Conservation (phyloP, 345 rosid species). For the Moricandia moricandioides region DNA sequence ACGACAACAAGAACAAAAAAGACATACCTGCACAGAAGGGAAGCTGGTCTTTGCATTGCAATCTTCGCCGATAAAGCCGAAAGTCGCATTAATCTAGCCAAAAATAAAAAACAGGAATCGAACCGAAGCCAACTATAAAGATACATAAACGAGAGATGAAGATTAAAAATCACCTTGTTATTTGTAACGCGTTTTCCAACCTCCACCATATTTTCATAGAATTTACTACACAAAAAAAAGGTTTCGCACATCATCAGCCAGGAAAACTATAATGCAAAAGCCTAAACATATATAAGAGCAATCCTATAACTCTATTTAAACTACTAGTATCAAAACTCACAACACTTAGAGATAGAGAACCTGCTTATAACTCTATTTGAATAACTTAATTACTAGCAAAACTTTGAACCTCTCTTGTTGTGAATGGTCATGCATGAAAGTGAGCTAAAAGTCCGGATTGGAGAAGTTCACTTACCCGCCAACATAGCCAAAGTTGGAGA, state of each 20-base stretch:
- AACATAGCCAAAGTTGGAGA: constrained; percentile 84
- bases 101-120: too few species aligned
- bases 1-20: constrained; percentile 2
- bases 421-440: too few species aligned
- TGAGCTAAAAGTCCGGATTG: too few species aligned
- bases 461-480: constrained; percentile 62
- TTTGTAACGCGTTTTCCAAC: constrained; percentile 84
- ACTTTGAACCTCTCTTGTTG: neutral
- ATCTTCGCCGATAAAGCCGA: constrained; percentile 95
- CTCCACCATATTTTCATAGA: constrained; percentile 86
- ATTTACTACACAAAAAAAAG: constrained; percentile 51
- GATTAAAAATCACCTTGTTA: constrained; percentile 56
- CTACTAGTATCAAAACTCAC: neutral
- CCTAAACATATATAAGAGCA: neutral
- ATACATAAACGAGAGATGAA: too few species aligned
- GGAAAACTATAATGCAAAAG: neutral
- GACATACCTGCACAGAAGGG: constrained; percentile 86
- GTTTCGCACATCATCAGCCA: constrained; percentile 2
- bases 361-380: neutral
- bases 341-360: neutral
- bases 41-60: constrained; percentile 88
- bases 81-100: too few species aligned
- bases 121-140: too few species aligned
- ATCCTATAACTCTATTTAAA: too few species aligned
- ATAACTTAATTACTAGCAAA: neutral